Conservation (phyloP, 208 protist species). For the Phytomonas sp. region DNA sequence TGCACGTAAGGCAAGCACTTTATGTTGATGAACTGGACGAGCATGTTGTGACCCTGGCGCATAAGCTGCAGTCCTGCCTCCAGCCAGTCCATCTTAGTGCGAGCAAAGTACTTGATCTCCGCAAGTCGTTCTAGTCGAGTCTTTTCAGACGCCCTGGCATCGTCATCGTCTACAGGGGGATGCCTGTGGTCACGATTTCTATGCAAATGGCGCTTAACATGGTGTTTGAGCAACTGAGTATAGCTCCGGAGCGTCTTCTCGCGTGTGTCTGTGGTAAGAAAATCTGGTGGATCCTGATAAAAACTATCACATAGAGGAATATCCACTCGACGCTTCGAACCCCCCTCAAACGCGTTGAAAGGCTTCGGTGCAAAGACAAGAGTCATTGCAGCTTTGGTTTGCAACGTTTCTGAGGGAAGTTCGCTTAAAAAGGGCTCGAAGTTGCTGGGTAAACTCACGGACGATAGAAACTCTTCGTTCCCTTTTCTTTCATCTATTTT, state of each 20-base stretch:
- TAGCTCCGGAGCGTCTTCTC: slow-evolving; percentile 97
- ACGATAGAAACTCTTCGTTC: background rate
- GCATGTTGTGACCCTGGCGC: slow-evolving; percentile 99
- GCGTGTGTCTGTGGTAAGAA: slow-evolving; percentile 42
- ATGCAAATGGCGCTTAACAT: slow-evolving; percentile 98
- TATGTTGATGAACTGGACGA: slow-evolving; percentile 99
- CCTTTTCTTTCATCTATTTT: background rate
- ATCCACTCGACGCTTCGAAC: slow-evolving; percentile 95
- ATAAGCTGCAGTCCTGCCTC: slow-evolving; percentile 99
- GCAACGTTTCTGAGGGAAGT: slow-evolving; percentile 85
- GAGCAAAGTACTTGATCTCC: slow-evolving; percentile 99
- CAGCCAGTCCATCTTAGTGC: slow-evolving; percentile 99
- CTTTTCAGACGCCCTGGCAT: slow-evolving; percentile 14
- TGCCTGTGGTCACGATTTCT: slow-evolving; percentile 65
- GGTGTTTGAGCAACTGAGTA: slow-evolving; percentile 99
- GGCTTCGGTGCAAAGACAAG: slow-evolving; percentile 97
- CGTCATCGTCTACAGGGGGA: slow-evolving; percentile 8
- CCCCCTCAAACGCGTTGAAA: slow-evolving; percentile 95
- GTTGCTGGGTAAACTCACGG: slow-evolving; percentile 32
- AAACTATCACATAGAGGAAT: slow-evolving; percentile 98
- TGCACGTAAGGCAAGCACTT: slow-evolving; percentile 99
- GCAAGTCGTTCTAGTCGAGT: slow-evolving; percentile 90
- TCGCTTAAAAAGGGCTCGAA: slow-evolving; percentile 82
- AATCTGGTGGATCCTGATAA: slow-evolving; percentile 93
- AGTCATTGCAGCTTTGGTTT: slow-evolving; percentile 92